Evolutionary conservation across 768 basidiomycete species (phyloP), one percentile per base, ranked within the genome.

Genomic region (Lactarius tabidus): DNA sequence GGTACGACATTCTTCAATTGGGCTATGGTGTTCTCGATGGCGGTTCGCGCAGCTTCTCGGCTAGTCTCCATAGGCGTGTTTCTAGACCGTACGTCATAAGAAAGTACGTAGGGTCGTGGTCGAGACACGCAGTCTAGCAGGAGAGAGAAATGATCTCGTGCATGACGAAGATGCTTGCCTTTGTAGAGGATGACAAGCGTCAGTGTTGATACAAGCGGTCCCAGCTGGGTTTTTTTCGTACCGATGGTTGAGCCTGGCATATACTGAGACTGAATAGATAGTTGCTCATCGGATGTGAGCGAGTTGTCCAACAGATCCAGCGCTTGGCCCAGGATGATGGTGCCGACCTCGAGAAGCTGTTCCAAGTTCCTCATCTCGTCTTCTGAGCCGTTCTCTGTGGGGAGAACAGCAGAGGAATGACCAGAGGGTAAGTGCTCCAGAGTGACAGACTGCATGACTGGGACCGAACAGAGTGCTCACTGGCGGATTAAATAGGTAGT

Each of bases 241-340:
- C 91, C 91, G 63, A 94, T 94, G 6, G 92, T 93, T 12, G 91
- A 92, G 18, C 92, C 92, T n/a, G 91, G 90, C 59, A 94, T 80
- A 71, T 83, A 86, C 72, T 84, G 81, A n/a, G 91, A 92, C 61
- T 82, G 79, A 18, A 80, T 79, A 15, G 79, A 83, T 59, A 94
- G 81, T 73, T 93, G 90, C 18, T 84, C 83, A 71, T 93, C 87
- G 14, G 83, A 79, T 17, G 79, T 82, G 59, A 94, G 78, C 66
- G 84, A 77, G 57, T 86, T 81, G 72, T 88, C 84, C 59, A 93
- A 74, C 48, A 93, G 77, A 69, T 89, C 87, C 26, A 93, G 76
- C 31, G 88, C 91, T 72, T 94, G 92, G 54, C 79, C 76, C 53
- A 94, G 76, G 38, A 93, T 79, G 23, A 84, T 85, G 63, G 79